These are phyloP conservation scores for Mortierella sp. DNA, from an alignment of 371 early-diverging fungal species.

Conservation along the genomic window DNA sequence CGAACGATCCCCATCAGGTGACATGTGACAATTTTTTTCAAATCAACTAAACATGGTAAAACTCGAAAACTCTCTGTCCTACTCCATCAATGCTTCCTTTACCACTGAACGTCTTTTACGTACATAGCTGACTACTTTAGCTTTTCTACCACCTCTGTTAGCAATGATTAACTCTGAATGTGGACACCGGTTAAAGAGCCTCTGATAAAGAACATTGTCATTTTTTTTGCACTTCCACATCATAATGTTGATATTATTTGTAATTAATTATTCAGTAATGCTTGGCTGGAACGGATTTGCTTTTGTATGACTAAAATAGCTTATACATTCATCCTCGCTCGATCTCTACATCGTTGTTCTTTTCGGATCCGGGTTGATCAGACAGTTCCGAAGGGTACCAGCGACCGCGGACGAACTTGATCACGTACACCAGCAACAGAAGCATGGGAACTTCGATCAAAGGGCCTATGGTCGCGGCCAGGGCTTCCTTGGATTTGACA, in stretches of 20 bases:
- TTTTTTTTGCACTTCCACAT: background rate
- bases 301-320: background rate
- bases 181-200: background rate
- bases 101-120: background rate
- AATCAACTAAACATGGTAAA: no score
- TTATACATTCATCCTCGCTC: background rate
- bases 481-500: slow-evolving; percentile 73
- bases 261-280: background rate
- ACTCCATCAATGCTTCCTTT: no score
- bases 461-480: slow-evolving; percentile 83
- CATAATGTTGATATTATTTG: background rate
- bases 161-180: background rate
- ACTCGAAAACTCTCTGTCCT: no score
- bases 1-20: no score
- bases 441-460: slow-evolving; percentile 84
- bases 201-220: background rate
- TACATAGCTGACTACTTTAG: background rate
- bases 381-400: slow-evolving; percentile 15
- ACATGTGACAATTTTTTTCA: no score
- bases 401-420: slow-evolving; percentile 34
- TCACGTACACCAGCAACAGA: slow-evolving; percentile 63
- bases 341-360: slow-evolving; percentile 3
- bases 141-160: background rate
- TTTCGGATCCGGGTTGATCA: slow-evolving; percentile 6
- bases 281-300: background rate